phyloP scores from a whole-genome alignment of 805 yeast species.

The Candida ovalis region DNA sequence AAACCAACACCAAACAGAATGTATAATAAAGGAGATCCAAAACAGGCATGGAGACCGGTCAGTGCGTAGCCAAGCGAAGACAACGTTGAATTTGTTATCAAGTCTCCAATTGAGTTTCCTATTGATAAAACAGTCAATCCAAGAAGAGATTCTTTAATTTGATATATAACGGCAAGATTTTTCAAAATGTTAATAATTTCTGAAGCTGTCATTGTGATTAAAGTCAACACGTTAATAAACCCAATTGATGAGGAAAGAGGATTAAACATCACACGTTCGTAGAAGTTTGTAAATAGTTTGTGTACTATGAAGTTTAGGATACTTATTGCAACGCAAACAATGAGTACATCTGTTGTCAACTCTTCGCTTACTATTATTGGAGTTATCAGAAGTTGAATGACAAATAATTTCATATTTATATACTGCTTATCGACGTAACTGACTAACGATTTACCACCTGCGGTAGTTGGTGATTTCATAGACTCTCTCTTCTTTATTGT shows the following conservation, averaged over 20 bases:
- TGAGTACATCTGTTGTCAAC: background rate
- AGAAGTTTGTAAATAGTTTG: slow-evolving; percentile 1
- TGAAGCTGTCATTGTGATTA: slow-evolving; percentile 29
- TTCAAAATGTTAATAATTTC: slow-evolving; percentile 33
- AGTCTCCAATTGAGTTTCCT: slow-evolving; percentile 50
- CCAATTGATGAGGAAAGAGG: slow-evolving; percentile 26
- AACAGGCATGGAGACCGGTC: slow-evolving; percentile 48
- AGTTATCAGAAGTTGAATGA: slow-evolving; percentile 25
- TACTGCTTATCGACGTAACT: slow-evolving; percentile 14
- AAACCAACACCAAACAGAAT: slow-evolving; percentile 49
- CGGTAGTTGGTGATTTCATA: background rate
- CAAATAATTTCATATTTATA: slow-evolving; percentile 23
- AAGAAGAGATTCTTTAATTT: slow-evolving; percentile 42
- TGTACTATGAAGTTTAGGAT: slow-evolving; percentile 2
- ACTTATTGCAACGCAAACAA: slow-evolving; percentile 1
- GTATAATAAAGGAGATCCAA: slow-evolving; percentile 50
- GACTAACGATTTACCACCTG: background rate
- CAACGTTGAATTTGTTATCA: slow-evolving; percentile 46
- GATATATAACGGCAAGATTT: slow-evolving; percentile 41
- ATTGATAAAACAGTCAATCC: slow-evolving; percentile 47
- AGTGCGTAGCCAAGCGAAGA: slow-evolving; percentile 34
- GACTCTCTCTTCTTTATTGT: background rate
- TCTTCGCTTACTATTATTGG: slow-evolving; percentile 13
- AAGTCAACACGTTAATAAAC: slow-evolving; percentile 25
- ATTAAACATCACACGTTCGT: slow-evolving; percentile 14